Conservation (phyloP, 768 basidiomycete genomes). For the Postia placenta region DNA sequence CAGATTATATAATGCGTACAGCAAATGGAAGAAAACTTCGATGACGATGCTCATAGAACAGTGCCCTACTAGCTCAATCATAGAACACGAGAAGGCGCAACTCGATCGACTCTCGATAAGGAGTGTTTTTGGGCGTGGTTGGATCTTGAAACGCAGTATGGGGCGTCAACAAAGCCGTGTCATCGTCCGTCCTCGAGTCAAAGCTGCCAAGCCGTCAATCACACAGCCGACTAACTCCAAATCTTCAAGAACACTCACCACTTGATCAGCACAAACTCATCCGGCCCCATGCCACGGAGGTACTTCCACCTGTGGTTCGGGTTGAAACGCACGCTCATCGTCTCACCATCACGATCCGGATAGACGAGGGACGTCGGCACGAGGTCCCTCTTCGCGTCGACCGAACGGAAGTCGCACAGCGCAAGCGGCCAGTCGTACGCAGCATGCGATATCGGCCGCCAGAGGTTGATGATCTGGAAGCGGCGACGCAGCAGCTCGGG, state of each 20-base stretch:
- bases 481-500: constrained; percentile 33
- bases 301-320: constrained; percentile 41
- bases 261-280: constrained; percentile 44
- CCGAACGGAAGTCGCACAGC: constrained; percentile 40
- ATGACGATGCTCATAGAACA: too few relatives aligned
- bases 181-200: constrained; percentile 31
- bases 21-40: too few relatives aligned
- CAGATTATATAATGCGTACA: too few relatives aligned
- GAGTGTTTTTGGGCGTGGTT: constrained; percentile 42
- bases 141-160: constrained; percentile 60
- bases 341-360: constrained; percentile 40
- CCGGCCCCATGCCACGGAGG: constrained; percentile 34
- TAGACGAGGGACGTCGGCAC: constrained; percentile 32
- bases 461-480: constrained; percentile 50
- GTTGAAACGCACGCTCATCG: constrained; percentile 32
- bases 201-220: constrained; percentile 19
- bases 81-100: constrained; percentile 61
- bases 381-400: constrained; percentile 33
- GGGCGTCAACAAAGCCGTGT: constrained; percentile 50
- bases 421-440: constrained; percentile 45
- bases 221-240: not conserved
- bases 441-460: constrained; percentile 42
- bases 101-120: constrained; percentile 54
- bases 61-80: too few relatives aligned
- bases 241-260: constrained; percentile 27